Evolutionary conservation across 2,329 filamentous ascomycete species (phyloP), one percentile per base, ranked within the genome.

Genomic region (Curvularia spicifera): DNA sequence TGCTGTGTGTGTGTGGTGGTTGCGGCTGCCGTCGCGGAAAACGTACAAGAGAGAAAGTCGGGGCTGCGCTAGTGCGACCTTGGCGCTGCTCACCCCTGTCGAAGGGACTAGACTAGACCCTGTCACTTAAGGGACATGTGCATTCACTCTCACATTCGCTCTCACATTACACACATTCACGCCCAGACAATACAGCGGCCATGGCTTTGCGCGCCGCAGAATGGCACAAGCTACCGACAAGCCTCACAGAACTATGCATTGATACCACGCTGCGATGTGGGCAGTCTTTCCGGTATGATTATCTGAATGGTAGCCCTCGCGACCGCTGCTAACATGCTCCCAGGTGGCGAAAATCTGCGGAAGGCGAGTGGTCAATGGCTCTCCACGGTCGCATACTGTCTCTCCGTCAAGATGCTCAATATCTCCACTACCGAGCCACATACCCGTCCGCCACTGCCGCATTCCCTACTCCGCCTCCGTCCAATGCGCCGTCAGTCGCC

Each of bases 211-310:
- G 82, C 29, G 81, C 87, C n/a, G 83, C 88, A 15, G 90, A 91
- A 74, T 99, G 95, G 95, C 87, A 87, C 64, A 96, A 91, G 80
- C 80, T 99, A 66, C 93, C 95, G 24, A 81, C 97, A 40, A 90
- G 84, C 60, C 80, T 97, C 33, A 86, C 88, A 4, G 95, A 99
- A 74, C 85, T 99, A 4, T 97, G 92, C 75, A 93, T 99, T 65
- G 92, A 97, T 70, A 99, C 94, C 0, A 97, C 93, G 0, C 81
- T 99, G 33, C 89, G 94, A 61, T 99, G 95, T 75, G 95, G 95
- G 3, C 95, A 99, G 76, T 97, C 94, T 0, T 99, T 99, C 67
- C 80, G 87, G 85, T 87, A 76, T 58, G 42, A 18, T 44, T 7
- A 13, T 28, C 22, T 49, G 12, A 26, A 22, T 49, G 15, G 9